A percentile compares a stretch with the other conserved stretches of the same genome.
Conservation (phyloP, 176 grass and related monocot species). For the Rhynchospora breviuscula region DNA sequence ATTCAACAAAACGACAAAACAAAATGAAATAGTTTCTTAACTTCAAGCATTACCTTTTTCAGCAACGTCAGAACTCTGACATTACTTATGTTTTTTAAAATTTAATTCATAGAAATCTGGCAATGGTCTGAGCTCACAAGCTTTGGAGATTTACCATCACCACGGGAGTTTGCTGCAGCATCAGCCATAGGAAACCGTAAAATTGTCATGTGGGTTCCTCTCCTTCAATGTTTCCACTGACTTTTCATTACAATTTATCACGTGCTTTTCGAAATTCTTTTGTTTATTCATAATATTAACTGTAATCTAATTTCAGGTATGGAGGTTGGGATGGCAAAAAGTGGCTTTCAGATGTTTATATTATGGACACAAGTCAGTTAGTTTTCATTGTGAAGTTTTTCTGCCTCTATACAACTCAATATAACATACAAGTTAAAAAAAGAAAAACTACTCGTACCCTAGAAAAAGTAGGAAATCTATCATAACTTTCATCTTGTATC, state of each 20-base stretch:
- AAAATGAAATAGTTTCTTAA: background rate
- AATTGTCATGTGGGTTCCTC: constrained; percentile 65
- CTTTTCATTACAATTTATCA: background rate
- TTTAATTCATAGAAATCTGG: constrained; percentile 59
- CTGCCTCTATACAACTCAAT: constrained; percentile 1
- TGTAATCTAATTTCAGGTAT: constrained; percentile 42
- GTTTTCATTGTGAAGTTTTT: background rate
- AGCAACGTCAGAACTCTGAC: background rate
- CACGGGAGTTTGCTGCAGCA: constrained; percentile 73
- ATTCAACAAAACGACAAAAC: background rate
- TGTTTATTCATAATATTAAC: background rate
- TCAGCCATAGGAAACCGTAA: constrained; percentile 93
- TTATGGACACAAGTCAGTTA: constrained; percentile 89
- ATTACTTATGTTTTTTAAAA: constrained; percentile 20
- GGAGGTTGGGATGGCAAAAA: constrained; percentile 98
- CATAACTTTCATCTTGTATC: background rate
- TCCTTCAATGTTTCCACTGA: background rate
- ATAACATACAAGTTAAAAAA: background rate
- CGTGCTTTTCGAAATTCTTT: constrained; percentile 18
- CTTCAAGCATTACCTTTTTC: background rate
- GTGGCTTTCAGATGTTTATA: constrained; percentile 91
- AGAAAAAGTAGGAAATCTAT: background rate
- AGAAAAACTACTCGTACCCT: background rate
- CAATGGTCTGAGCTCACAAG: constrained; percentile 92
- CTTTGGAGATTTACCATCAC: constrained; percentile 90